Conservation (phyloP, 148 eudicot species). For the Persicaria maculosa region DNA sequence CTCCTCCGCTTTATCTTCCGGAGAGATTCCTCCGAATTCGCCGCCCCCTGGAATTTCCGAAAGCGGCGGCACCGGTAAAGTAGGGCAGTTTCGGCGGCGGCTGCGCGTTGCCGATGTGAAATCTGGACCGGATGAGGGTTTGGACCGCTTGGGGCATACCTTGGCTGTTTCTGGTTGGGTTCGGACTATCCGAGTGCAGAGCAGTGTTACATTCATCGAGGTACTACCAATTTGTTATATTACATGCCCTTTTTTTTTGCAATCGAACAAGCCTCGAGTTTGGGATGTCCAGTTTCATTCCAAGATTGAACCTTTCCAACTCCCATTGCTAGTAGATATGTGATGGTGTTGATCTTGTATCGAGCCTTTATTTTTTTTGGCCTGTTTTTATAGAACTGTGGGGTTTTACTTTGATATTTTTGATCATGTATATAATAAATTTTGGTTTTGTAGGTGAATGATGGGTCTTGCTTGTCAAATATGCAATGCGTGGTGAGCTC, state of each 20-base stretch:
- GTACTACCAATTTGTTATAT: slow-evolving; percentile 23
- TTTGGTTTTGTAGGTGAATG: slow-evolving; percentile 54
- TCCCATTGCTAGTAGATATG: too few relatives aligned
- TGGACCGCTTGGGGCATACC: slow-evolving; percentile 66
- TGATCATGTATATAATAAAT: neutral
- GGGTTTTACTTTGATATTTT: neutral
- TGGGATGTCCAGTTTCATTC: neutral
- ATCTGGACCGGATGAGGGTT: slow-evolving; percentile 66
- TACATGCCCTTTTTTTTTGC: neutral
- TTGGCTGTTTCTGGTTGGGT: slow-evolving; percentile 83
- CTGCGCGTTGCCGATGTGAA: slow-evolving; percentile 65
- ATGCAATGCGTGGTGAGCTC: slow-evolving; percentile 94
- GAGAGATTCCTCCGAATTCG: slow-evolving; percentile 25
- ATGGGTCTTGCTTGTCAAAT: slow-evolving; percentile 93
- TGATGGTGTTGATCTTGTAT: too few relatives aligned
- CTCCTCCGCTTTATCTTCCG: slow-evolving; percentile 33
- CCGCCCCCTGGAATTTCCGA: slow-evolving; percentile 17
- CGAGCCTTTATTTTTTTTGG: neutral
- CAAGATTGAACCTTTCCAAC: too few relatives aligned
- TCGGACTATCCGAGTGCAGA: slow-evolving; percentile 72
- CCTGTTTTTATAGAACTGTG: neutral
- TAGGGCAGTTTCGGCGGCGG: slow-evolving; percentile 53
- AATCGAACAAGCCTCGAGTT: neutral
- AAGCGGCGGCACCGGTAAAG: slow-evolving; percentile 21
- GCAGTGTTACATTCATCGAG: slow-evolving; percentile 92